phyloP scores from a whole-genome alignment of 805 yeast species.

The Myxozyma melibiosi region DNA sequence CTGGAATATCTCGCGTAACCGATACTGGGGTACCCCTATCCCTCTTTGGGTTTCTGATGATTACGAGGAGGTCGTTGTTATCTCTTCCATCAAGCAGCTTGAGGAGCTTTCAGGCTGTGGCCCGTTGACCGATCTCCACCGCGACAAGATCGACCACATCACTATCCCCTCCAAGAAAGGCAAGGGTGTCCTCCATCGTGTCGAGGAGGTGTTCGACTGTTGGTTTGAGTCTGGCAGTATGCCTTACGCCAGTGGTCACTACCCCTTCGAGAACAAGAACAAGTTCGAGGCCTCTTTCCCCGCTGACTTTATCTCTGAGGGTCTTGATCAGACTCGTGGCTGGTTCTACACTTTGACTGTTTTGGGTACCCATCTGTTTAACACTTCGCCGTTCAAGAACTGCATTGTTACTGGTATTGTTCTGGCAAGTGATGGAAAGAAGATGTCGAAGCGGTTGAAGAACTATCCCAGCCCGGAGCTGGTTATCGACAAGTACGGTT shows the following conservation, averaged over 20 bases:
- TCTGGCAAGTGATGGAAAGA: slow-evolving; percentile 96
- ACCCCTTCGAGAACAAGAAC: slow-evolving; percentile 88
- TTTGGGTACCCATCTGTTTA: slow-evolving; percentile 91
- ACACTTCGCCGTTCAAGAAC: slow-evolving; percentile 89
- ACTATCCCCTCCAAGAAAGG: slow-evolving; percentile 92
- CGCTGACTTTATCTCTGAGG: slow-evolving; percentile 97
- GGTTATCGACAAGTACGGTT: slow-evolving; percentile 87
- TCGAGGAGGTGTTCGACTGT: slow-evolving; percentile 98
- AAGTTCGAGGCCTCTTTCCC: slow-evolving; percentile 78
- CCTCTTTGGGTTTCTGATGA: slow-evolving; percentile 98
- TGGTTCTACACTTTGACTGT: slow-evolving; percentile 98
- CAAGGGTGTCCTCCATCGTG: slow-evolving; percentile 82
- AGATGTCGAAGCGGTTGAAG: slow-evolving; percentile 97
- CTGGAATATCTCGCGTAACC: slow-evolving; percentile 97
- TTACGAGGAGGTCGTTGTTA: slow-evolving; percentile 85
- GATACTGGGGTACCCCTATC: slow-evolving; percentile 99
- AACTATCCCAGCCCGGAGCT: slow-evolving; percentile 94
- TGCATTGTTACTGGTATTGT: slow-evolving; percentile 96
- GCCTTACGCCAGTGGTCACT: slow-evolving; percentile 97
- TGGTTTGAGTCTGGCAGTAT: slow-evolving; percentile 99
- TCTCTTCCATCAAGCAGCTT: slow-evolving; percentile 88
- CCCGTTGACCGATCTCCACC: slow-evolving; percentile 86
- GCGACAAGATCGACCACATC: slow-evolving; percentile 87
- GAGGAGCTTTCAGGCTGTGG: slow-evolving; percentile 73
- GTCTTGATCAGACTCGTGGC: slow-evolving; percentile 99